These are phyloP conservation scores for Primulina huaijiensis DNA, from an alignment of 257 asterid species.

Conservation along the genomic window DNA sequence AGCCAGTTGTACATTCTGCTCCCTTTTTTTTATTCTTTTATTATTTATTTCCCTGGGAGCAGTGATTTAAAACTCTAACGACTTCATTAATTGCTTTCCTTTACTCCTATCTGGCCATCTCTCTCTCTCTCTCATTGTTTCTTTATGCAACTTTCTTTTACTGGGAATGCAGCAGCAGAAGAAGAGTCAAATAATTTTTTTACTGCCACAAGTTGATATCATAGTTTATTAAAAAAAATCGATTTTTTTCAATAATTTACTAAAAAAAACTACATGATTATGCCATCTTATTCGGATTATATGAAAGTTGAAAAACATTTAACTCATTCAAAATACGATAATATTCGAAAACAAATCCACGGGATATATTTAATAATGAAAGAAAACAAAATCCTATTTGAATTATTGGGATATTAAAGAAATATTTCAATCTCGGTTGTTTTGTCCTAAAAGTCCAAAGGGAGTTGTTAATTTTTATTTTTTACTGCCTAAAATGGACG, in stretches of 20 bases:
- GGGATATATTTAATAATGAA: no score
- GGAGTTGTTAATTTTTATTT: conserved; percentile 24
- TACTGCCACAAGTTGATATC: background rate
- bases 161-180: conserved; percentile 23
- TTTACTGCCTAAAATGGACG: conserved; percentile 24
- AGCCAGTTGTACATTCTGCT: conserved; percentile 36
- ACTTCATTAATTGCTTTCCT: conserved; percentile 35
- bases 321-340: background rate
- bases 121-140: no score
- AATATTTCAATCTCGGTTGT: conserved; percentile 10
- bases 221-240: background rate
- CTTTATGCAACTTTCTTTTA: background rate
- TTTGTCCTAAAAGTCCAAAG: conserved; percentile 5
- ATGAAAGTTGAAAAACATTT: no score
- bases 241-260: no score
- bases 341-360: background rate
- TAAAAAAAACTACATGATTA: no score
- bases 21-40: background rate
- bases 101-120: conserved; percentile 18
- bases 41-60: conserved; percentile 10
- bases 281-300: no score
- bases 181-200: conserved; percentile 6
- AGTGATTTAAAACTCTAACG: conserved; percentile 27
- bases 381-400: background rate
- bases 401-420: conserved; percentile 13